Evolutionary conservation across 768 basidiomycete genomes (phyloP), one percentile per base, ranked within the genome.

Genomic region (Pisolithus microcarpus): DNA sequence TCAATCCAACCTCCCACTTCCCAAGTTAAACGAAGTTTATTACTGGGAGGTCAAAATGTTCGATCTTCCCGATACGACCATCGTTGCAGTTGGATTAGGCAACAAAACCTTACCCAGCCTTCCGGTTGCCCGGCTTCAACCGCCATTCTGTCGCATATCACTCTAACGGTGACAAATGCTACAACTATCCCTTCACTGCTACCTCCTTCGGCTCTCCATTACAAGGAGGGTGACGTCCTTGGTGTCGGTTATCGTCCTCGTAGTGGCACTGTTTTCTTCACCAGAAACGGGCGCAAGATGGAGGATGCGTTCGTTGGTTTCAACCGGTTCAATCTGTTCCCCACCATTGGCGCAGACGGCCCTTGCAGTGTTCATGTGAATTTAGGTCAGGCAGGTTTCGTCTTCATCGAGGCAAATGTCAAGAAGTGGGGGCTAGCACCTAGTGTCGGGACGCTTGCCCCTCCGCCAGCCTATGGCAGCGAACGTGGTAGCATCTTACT

Each of bases 41-140:
- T 99, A 99, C 66, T 99, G 91, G 90, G 96, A 99, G 66, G 88
- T 92, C 55, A 99, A 99, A 73, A 90, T 98, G 88, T 98, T 93
- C 65, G 96, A 99, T 70, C 85, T 96, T 49, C 92, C 94, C 11
- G 75, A 80, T 54, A 73, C 79, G 2, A 98, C 94, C 8, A 88
- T 78, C 42, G 86, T 96, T n/a, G 83, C 91, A 31, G 81, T 98
- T 45, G 96, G 96, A 34, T 67, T 99, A n/a, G 36, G 93, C 95
- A 16, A 99, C 96, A 3, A 98, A 96, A 67, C 96, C 96, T 8
- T 98, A 91, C 64, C 96, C 96, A 8, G 80, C 85, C 9, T 98
- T 98, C 76, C 81, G 94, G 43, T 74, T 99, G 47, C 88, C 92
- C 18, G 95, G 95, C 42, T 75, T 82, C 60, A 86, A 79, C 69